Evolutionary conservation across 2,329 filamentous ascomycete genomes (phyloP).

Genomic region (Setomelanomma holmii): DNA sequence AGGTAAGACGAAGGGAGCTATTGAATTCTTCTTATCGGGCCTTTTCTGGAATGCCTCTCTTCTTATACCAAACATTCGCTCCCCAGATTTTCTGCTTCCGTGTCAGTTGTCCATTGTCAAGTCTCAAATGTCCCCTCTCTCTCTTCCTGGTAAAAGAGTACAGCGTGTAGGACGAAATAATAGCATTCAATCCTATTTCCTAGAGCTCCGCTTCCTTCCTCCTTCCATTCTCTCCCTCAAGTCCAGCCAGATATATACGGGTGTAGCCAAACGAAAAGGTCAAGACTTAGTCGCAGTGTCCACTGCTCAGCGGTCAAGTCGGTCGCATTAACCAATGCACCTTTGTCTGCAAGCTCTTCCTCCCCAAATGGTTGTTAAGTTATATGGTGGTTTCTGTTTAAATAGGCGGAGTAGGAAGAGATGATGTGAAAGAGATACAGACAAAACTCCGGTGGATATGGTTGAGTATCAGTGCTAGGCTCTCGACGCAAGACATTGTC

Average conservation of each 20-base stretch:
- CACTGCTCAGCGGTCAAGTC: neutral
- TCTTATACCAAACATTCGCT: no score
- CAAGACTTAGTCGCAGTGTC: no score
- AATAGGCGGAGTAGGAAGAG: slow-evolving; percentile 22
- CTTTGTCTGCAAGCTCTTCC: neutral
- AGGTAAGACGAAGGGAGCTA: no score
- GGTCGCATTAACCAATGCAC: neutral
- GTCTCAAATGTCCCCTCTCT: no score
- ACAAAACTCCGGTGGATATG: slow-evolving; percentile 26
- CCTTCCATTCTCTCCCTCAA: neutral
- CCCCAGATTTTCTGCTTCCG: neutral
- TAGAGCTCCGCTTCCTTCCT: neutral
- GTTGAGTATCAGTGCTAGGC: slow-evolving; percentile 29
- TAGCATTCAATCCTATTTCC: neutral
- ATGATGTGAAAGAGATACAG: slow-evolving; percentile 6
- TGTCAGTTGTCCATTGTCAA: neutral
- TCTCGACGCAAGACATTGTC: slow-evolving; percentile 43
- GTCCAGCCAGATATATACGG: neutral
- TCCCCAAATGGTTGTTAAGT: slow-evolving; percentile 9
- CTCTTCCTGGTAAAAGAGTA: no score
- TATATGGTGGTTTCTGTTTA: slow-evolving; percentile 20
- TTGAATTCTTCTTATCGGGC: no score
- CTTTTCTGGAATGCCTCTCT: no score
- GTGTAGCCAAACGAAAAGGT: neutral
- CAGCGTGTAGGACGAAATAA: neutral